Base-by-base conservation (phyloP, 208 protist species). In the Trypanosoma grayi region DNA sequence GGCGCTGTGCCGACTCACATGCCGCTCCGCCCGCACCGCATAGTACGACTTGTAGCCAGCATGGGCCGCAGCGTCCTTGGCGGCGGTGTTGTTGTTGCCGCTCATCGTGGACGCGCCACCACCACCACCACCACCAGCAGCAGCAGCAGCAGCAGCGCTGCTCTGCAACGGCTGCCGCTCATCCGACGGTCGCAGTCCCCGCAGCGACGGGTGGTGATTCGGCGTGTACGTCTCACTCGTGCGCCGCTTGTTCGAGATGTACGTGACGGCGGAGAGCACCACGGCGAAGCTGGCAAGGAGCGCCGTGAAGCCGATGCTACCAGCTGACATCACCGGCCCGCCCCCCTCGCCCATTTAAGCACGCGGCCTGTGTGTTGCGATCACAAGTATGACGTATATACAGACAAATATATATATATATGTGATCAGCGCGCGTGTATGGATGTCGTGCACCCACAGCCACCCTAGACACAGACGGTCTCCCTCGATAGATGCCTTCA, bases 311-410 rank as follows among this genome's bases (percentile, higher is more conserved):
- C 55, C 45, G 34, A 66, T 30, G 43, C 44, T 67, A 4, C 67
- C 59, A 9, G 9, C 39, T 13, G 33, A 61, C 2, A 43, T 36
- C 31, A 46, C 55, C 25, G 41, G 11, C 10, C 31, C 31, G 55
- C 54, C 43, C 5, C 28, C 50, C 48, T 34, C n/a, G n/a, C n/a
- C n/a, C n/a, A n/a, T n/a, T n/a, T n/a, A n/a, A n/a, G n/a, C n/a
- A n/a, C n/a, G 84, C 10, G 97, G 89, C 77, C 99, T 97, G 67
- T 99, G 97, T 40, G 90, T 87, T 37, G 85, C 90, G 16, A 99
- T 89, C 10, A 90, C 82, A 13, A 99, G 87, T 95, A 99, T 99
- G 61, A 99, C 96, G n/a, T n/a, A n/a, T n/a, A n/a, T n/a, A n/a
- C n/a, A n/a, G n/a, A n/a, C n/a, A n/a, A n/a, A n/a, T n/a, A n/a